phyloP scores from a whole-genome alignment of 257 asterid species.

The Solanum sitiens region DNA sequence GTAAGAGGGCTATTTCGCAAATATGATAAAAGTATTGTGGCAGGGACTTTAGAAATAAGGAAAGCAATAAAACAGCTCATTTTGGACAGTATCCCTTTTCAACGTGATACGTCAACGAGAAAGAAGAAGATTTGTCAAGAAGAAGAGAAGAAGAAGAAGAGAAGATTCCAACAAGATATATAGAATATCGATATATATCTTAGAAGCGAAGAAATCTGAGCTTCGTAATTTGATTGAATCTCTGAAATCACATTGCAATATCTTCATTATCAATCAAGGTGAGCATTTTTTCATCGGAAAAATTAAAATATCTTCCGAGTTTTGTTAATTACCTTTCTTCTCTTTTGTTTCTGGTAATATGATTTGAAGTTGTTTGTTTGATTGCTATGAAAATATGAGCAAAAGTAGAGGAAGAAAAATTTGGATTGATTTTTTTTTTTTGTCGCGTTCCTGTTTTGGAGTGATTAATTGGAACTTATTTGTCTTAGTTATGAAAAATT shows the following conservation, averaged over 20 bases:
- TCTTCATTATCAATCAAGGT: slow-evolving; percentile 28
- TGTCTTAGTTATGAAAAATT: neutral
- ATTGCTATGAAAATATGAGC: slow-evolving; percentile 7
- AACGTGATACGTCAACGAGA: slow-evolving; percentile 13
- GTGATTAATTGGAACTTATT: neutral
- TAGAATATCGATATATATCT: neutral
- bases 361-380: slow-evolving; percentile 5
- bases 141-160: neutral
- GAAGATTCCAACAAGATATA: slow-evolving; percentile 13
- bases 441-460: neutral
- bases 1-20: neutral
- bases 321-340: neutral
- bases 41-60: neutral
- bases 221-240: slow-evolving; percentile 3
- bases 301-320: neutral
- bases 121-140: neutral
- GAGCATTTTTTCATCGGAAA: neutral
- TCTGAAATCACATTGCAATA: slow-evolving; percentile 32
- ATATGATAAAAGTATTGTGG: neutral
- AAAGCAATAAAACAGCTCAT: neutral
- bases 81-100: neutral
- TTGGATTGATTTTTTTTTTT: neutral
- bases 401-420: neutral
- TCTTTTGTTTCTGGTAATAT: neutral
- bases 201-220: neutral